Base-by-base conservation (phyloP, 2,329 filamentous ascomycete species). In the Trichoderma aggressivum region DNA sequence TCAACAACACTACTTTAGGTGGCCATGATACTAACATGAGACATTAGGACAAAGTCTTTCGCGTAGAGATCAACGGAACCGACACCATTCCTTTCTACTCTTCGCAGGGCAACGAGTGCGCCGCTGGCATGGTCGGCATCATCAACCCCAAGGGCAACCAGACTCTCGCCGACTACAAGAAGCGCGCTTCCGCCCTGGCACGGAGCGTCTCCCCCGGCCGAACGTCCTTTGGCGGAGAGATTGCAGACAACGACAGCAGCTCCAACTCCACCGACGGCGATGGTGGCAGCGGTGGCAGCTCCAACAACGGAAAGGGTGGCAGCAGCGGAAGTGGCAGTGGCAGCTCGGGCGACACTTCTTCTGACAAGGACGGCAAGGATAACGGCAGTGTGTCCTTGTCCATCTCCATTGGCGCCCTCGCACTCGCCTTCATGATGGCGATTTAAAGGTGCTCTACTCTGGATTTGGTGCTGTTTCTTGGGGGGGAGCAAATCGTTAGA, bases 81-180 rank as follows among this genome's bases (percentile, higher is more conserved):
- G 76, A 81, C 1, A 79, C 81, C 36, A 76, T 79, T 10, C 75
- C 76, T n/a, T 82, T 82, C 74, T 82, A 82, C 73, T 83, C 81
- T n/a, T 80, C 79, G 7, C 80, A 81, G 55, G 79, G 75, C n/a
- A 74, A 77, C 30, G 80, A 82, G 63, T 82, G 81, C 71, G 70
- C 79, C 24, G 68, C 73, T 14, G 81, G 81, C 66, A 82, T 82
- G 81, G 80, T 81, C n/a, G 81, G 79, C 70, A 80, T 82, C 65
- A 75, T 82, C 72, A 82, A 82, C 73, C 77, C 78, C 26, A 75
- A 73, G 56, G 72, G 65, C 50, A 75, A 78, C 64, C 72, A 76
- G 71, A 81, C 76, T 7, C 75, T 81, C 3, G 75, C 74, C 24
- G 75, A 78, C 58, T 82, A 81, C 74, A 77, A 75, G 71, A 72